phyloP scores from a whole-genome alignment of 352 stramenopile species.

The Globisporangium heterothallicum region DNA sequence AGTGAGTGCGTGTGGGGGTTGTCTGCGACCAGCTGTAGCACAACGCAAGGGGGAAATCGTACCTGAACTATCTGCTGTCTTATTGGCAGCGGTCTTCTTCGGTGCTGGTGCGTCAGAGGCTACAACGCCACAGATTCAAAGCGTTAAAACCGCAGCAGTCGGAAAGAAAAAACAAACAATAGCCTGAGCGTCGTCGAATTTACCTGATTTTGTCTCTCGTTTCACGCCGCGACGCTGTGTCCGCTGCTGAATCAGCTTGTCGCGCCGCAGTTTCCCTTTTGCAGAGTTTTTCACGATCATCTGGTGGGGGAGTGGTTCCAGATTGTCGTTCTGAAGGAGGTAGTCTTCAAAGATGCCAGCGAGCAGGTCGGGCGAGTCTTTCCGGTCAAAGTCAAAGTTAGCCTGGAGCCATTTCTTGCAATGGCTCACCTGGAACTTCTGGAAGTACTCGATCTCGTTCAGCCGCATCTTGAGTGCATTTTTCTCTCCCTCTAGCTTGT shows the following conservation, averaged over 20 bases:
- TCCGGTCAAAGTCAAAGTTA: slow-evolving; percentile 58
- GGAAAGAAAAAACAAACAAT: neutral
- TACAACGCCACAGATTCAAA: slow-evolving; percentile 2
- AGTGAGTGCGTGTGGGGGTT: no score
- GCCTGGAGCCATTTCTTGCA: slow-evolving; percentile 45
- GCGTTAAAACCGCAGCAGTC: neutral
- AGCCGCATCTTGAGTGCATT: slow-evolving; percentile 43
- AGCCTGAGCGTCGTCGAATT: no score
- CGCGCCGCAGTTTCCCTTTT: slow-evolving; percentile 21
- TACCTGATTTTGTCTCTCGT: slow-evolving; percentile 17
- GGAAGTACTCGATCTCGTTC: slow-evolving; percentile 33
- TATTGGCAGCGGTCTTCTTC: slow-evolving; percentile 9
- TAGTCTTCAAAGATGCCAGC: slow-evolving; percentile 51
- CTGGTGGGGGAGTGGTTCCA: slow-evolving; percentile 44
- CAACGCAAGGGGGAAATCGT: neutral
- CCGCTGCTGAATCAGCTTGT: slow-evolving; percentile 26
- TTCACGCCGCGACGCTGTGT: slow-evolving; percentile 18
- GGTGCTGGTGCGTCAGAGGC: slow-evolving; percentile 5
- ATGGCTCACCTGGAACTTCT: slow-evolving; percentile 31
- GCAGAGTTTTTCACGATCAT: slow-evolving; percentile 48
- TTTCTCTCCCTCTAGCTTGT: slow-evolving; percentile 39
- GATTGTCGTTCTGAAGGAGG: slow-evolving; percentile 35
- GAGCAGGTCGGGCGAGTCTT: slow-evolving; percentile 40
- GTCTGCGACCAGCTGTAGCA: neutral
- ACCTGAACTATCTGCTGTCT: slow-evolving; percentile 4